These are phyloP conservation scores for Solanum pimpinellifolium DNA, from an alignment of 257 asterid species.

Conservation along the genomic window DNA sequence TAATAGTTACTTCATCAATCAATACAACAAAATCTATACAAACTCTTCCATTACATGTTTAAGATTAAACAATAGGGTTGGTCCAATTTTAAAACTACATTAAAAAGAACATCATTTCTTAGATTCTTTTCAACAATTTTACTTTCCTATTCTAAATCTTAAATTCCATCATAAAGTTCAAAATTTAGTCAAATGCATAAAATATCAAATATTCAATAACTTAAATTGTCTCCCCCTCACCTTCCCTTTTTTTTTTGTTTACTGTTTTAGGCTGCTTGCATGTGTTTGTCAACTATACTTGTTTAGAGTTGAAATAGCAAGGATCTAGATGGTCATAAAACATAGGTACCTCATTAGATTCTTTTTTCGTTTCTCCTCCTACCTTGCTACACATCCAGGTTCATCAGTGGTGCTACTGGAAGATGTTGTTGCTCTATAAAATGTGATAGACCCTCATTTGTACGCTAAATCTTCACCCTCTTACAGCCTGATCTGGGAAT, in stretches of 20 bases:
- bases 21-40: too few relatives aligned
- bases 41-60: too few relatives aligned
- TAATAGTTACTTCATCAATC: too few relatives aligned
- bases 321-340: slow-evolving; percentile 31
- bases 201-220: not conserved
- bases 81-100: not conserved
- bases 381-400: not conserved
- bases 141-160: not conserved
- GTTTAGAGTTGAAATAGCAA: not conserved
- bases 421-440: not conserved
- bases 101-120: not conserved
- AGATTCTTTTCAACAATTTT: not conserved
- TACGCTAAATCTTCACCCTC: slow-evolving; percentile 17
- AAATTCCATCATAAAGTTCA: not conserved
- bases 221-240: not conserved
- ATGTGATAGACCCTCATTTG: slow-evolving; percentile 15
- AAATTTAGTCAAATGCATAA: not conserved
- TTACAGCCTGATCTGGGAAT: slow-evolving; percentile 4
- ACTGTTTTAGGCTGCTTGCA: not conserved
- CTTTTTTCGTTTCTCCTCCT: slow-evolving; percentile 26
- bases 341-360: slow-evolving; percentile 37
- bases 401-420: not conserved
- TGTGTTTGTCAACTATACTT: not conserved
- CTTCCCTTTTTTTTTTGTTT: not conserved
- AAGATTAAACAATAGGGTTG: too few relatives aligned